phyloP scores from a whole-genome alignment of 495 filamentous ascomycete genomes.

The Chaetomium cochliodes region DNA sequence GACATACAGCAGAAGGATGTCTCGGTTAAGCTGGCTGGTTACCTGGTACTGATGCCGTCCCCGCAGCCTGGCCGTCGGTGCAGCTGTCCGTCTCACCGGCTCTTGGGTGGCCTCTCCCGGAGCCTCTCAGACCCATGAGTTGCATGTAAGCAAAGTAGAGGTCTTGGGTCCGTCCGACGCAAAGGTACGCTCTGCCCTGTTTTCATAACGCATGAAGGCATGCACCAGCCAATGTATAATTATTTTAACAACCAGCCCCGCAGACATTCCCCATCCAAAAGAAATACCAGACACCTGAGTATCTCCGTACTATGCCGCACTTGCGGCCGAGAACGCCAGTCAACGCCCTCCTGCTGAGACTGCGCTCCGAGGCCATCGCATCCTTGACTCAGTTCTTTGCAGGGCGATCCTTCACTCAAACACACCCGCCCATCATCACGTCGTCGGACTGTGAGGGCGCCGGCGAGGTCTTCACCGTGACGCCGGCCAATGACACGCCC shows the following conservation, averaged over 20 bases:
- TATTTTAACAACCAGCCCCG: constrained; percentile 25
- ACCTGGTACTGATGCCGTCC: constrained; percentile 28
- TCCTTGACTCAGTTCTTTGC: constrained; percentile 71
- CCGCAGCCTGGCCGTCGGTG: constrained; percentile 72
- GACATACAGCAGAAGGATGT: constrained; percentile 22
- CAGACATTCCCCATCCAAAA: constrained; percentile 91
- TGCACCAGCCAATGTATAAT: neutral
- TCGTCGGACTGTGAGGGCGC: constrained; percentile 98
- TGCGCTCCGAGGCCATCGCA: constrained; percentile 78
- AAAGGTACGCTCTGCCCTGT: constrained; percentile 56
- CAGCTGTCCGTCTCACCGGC: constrained; percentile 75
- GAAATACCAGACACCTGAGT: constrained; percentile 88
- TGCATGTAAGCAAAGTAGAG: constrained; percentile 65
- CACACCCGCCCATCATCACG: constrained; percentile 89
- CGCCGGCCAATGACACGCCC: constrained; percentile 38
- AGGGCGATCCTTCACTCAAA: constrained; percentile 71
- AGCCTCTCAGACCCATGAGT: constrained; percentile 72
- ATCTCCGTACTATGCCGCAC: constrained; percentile 84
- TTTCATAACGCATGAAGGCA: neutral
- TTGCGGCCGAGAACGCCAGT: constrained; percentile 80
- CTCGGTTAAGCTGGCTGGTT: constrained; percentile 25
- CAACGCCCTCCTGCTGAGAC: constrained; percentile 74
- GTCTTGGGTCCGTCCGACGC: constrained; percentile 75
- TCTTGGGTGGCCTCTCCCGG: constrained; percentile 73
- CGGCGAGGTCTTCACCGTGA: constrained; percentile 86